phyloP scores from a whole-genome alignment of 2,329 filamentous ascomycete species.

The Diaporthe humulicola region DNA sequence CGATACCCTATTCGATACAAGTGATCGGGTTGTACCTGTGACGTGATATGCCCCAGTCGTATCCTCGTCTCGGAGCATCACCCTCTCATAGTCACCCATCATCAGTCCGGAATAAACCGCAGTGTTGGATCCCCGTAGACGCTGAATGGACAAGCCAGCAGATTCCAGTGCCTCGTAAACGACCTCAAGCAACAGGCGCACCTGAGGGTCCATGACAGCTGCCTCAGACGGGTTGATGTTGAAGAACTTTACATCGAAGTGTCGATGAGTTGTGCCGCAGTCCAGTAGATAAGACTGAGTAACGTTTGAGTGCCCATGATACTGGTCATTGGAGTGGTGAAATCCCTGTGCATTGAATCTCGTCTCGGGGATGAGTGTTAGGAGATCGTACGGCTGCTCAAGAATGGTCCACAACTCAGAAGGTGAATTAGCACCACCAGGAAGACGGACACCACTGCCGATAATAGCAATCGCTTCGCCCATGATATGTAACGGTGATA shows the following conservation, averaged over 20 bases:
- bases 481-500: too few relatives aligned
- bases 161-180: slow-evolving; percentile 44
- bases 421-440: slow-evolving; percentile 44
- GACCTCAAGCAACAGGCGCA: slow-evolving; percentile 38
- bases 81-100: slow-evolving; percentile 43
- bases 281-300: slow-evolving; percentile 41
- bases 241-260: slow-evolving; percentile 46
- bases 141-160: slow-evolving; percentile 40
- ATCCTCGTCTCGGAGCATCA: slow-evolving; percentile 37
- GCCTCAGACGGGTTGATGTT: slow-evolving; percentile 42
- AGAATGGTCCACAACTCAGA: slow-evolving; percentile 54
- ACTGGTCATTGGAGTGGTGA: slow-evolving; percentile 45
- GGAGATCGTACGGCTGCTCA: slow-evolving; percentile 41
- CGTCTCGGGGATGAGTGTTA: slow-evolving; percentile 40
- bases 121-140: slow-evolving; percentile 43
- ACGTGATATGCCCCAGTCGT: slow-evolving; percentile 45
- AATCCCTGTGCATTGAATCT: slow-evolving; percentile 44
- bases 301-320: slow-evolving; percentile 47
- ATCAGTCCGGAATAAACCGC: slow-evolving; percentile 47
- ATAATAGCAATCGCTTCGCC: too few relatives aligned
- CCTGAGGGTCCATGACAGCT: slow-evolving; percentile 38
- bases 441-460: too few relatives aligned
- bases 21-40: slow-evolving; percentile 50
- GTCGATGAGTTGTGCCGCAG: slow-evolving; percentile 39
- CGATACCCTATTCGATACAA: slow-evolving; percentile 52